Evolutionary conservation across 768 basidiomycete genomes (phyloP), one percentile per base, ranked within the genome.

Genomic region (Brasilioporus rufonigricans): DNA sequence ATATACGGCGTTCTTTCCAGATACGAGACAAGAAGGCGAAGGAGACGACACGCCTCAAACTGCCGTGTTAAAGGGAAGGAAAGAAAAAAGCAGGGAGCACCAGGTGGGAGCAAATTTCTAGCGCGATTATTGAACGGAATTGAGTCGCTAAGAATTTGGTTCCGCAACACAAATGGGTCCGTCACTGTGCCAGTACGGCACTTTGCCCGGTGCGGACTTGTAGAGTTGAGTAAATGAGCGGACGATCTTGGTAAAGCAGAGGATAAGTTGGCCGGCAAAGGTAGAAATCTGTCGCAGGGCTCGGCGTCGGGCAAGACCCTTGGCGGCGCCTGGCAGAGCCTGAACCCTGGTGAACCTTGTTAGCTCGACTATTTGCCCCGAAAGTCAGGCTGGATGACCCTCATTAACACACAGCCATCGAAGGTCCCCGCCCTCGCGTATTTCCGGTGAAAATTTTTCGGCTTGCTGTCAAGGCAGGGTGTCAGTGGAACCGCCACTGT

Each of bases 351-450:
- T 44, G 59, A 62, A 70, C 59, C 58, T 61, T 70, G 56, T 51
- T 44, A 49, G 58, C 53, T 61, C 40, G 63, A 59, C 48, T 68
- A 68, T 64, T 70, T 69, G 48, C 64, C 51, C 68, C 68, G 69
- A 69, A 70, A 70, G 63, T 65, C 57, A 68, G 58, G 61, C 29
- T 58, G 58, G 53, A 58, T 46, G 67, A 65, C 62, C 61, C 65
- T 67, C 68, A 67, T 69, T 69, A 65, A 57, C 68, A 71, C 70
- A 71, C 70, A 71, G 70, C 70, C 70, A 61, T 71, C 65, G 56
- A 60, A 71, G 70, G 70, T 71, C 70, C 70, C 70, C 70, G 70
- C 70, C 63, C 53, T 73, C 70, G 70, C 70, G 64, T 73, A 71
- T 73, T 64, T 60, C 70, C 71, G 70, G 53, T 61, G 65, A 71